Evolutionary conservation across 2,329 filamentous ascomycete species (phyloP).

Genomic region (Aureobasidium melanogenum): DNA sequence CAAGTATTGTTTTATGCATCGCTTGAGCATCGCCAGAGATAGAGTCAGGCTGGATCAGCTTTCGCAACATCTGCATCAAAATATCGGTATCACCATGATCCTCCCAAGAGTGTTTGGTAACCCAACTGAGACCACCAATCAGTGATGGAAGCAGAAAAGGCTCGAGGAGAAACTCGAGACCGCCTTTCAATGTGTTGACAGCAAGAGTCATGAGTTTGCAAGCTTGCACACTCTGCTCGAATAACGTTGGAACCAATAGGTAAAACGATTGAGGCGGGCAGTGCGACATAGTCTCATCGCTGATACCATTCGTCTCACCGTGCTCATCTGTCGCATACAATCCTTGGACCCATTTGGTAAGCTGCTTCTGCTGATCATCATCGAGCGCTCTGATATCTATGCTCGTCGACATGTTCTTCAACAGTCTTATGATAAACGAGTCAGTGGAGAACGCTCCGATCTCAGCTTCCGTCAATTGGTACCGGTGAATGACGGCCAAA

Average conservation of each 20-base stretch:
- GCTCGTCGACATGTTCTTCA: conserved; percentile 51
- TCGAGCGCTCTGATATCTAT: conserved; percentile 52
- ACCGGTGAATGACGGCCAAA: conserved; percentile 66
- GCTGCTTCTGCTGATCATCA: conserved; percentile 55
- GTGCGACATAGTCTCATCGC: conserved; percentile 72
- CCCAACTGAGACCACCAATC: conserved; percentile 62
- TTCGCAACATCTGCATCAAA: conserved; percentile 61
- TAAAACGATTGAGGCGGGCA: conserved; percentile 80
- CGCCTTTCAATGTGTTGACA: conserved; percentile 62
- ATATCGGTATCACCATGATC: conserved; percentile 56
- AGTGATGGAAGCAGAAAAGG: conserved; percentile 73
- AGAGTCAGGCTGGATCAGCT: conserved; percentile 61
- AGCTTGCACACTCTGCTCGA: conserved; percentile 65
- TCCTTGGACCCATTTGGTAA: conserved; percentile 67
- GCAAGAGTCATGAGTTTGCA: conserved; percentile 56
- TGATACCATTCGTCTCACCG: conserved; percentile 53
- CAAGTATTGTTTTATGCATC: conserved; percentile 64
- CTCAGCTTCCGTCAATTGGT: conserved; percentile 55
- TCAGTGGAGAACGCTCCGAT: conserved; percentile 52
- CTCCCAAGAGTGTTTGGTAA: conserved; percentile 61
- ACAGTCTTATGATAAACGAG: conserved; percentile 60
- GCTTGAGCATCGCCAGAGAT: conserved; percentile 62
- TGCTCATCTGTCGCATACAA: conserved; percentile 61
- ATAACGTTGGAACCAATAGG: conserved; percentile 64
- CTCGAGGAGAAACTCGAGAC: conserved; percentile 71